Base-by-base conservation (phyloP, 768 basidiomycete species). In the Mrakia frigida region DNA sequence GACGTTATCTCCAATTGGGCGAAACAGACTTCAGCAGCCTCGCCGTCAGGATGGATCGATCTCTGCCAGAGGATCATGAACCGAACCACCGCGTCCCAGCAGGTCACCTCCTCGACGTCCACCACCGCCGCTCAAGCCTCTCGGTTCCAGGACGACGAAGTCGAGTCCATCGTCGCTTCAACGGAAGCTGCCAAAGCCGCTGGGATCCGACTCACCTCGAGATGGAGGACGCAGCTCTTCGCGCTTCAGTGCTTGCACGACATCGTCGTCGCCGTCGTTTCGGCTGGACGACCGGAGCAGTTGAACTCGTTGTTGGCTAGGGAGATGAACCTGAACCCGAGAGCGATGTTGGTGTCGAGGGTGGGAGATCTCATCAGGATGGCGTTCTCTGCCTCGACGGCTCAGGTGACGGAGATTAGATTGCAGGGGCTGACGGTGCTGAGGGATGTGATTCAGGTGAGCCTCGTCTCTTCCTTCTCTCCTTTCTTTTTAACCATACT, bases 21-120 rank as follows among this genome's bases (percentile, higher is more conserved):
- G 10, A 89, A 91, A 78, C 97, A 99, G 83, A 98, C 97, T 0
- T 95, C 93, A 1, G 87, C 92, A 28, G 88, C 92, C 75, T 92
- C 94, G 78, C 96, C 97, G 0, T 94, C 92, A 0, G 97, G 95
- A 0, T 99, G 97, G 97, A 97, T 99, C 74, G 94, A 95, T 81
- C 87, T 98, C 1, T 98, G 96, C 80, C 96, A 98, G 83, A 87
- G 94, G 35, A 98, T 99, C 81, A 98, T 99, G 94, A 90, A 92
- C 9, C 87, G 92, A 14, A 95, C 94, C 16, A 94, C 93, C 6
- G 92, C 92, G 1, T 89, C 90, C 3, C 92, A 91, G 80, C 90
- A 89, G 80, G 60, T 72, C 31, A 60, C 39, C 39, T 68, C 39
- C 35, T 61, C 75, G 31, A 61, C 50, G 4, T 37, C 37, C 6